Evolutionary conservation across 192 early-diverging fungal species (phyloP), one percentile per base, ranked within the genome.

Genomic region (Entomortierella beljakovae): DNA sequence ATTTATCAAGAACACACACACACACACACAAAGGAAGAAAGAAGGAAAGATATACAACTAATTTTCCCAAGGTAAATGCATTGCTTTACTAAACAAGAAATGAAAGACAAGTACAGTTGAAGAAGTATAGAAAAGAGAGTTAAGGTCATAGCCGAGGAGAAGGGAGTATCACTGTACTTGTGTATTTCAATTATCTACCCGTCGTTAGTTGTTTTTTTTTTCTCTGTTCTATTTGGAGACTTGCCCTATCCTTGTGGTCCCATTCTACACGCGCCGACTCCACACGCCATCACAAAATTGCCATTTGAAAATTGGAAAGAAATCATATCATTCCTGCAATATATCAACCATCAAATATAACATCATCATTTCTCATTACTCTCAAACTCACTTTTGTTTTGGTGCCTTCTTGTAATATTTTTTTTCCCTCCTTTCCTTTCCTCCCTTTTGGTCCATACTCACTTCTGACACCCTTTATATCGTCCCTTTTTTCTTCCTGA

Each of bases 161-260:
- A 40, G 37, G 37, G 37, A 40, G 13, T 6, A 46, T 46, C 43
- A n/a, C n/a, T n/a, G n/a, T n/a, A n/a, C n/a, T n/a, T n/a, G n/a
- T n/a, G n/a, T n/a, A n/a, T n/a, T n/a, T n/a, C n/a, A n/a, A n/a
- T n/a, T n/a, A n/a, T n/a, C n/a, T n/a, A n/a, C n/a, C n/a, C n/a
- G n/a, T n/a, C n/a, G n/a, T n/a, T n/a, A n/a, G n/a, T n/a, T 46
- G 43, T 46, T 46, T 46, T 46, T 20, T 46, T 46, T 46, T 46
- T 11, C 43, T 16, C 5, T 46, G 43, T 11, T 16, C 15, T 20
- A 46, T 46, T n/a, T n/a, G n/a, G n/a, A n/a, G n/a, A n/a, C n/a
- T n/a, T n/a, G n/a, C n/a, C 43, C 43, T 46, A 46, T 46, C 43
- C 43, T 20, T 46, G 43, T 20, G 20, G 4, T 15, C 43, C 11